Evolutionary conservation across 495 filamentous ascomycete species (phyloP), one percentile per base, ranked within the genome.

Genomic region (Penicillium roqueforti): DNA sequence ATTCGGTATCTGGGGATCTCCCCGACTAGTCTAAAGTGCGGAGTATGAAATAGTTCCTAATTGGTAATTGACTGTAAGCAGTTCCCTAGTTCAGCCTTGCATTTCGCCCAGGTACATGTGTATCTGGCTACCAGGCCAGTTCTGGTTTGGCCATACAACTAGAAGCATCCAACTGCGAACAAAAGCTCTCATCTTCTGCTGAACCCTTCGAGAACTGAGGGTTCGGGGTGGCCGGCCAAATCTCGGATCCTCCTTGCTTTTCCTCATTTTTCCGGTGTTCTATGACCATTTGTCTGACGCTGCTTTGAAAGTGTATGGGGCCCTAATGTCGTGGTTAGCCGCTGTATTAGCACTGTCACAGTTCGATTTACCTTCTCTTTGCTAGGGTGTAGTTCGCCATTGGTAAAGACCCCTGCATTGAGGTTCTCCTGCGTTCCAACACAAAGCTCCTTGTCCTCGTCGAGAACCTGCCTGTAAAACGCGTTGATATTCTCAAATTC

Each of bases 381-480:
- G 9, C 59, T 59, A 0, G 77, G 77, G 53, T 81, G 77, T 43
- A 81, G 57, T 58, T 77, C 71, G 23, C 79, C 79, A 50, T 75
- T 79, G 42, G 73, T 63, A 38, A 77, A 81, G 16, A 80, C 69
- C 8, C 76, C 77, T 2, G 62, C 58, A 39, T 61, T 66, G 9
- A 80, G 62, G 54, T 80, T 81, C 55, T 69, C 63, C 58, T 81
- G 76, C 5, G 72, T 65, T 0, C 59, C 61, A 37, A 68, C 66
- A 56, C 77, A 80, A 13, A 81, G 73, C 22, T 70, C 63, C 47
- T 74, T 75, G 56, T 80, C 79, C 51, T 81, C 75, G 3, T 65
- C 60, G 48, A 77, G 58, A 11, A 80, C 67, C 9, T 69, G 76
- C 47, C 68, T 68, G 47, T 77, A 79, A 9, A 80, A 68, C 1